Conservation (phyloP, 2,329 filamentous ascomycete genomes). For the Aureobasidium musti region DNA sequence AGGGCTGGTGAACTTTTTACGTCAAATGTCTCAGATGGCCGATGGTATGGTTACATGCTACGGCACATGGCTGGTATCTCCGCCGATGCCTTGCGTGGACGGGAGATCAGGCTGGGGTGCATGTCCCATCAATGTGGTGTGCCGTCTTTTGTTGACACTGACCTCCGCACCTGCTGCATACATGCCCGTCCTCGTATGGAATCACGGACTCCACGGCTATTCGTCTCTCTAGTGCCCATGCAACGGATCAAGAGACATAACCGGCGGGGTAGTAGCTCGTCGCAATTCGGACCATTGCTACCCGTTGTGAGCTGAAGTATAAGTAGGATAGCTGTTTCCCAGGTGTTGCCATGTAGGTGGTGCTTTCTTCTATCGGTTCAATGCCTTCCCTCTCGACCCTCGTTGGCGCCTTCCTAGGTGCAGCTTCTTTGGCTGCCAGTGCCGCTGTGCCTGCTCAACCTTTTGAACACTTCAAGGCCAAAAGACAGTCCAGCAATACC, state of each 20-base stretch:
- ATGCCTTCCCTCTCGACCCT: constrained; percentile 14
- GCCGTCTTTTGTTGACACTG: background rate
- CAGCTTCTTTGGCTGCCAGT: constrained; percentile 17
- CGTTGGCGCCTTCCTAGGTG: constrained; percentile 11
- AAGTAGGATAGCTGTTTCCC: background rate
- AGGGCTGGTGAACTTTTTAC: background rate
- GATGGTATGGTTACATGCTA: background rate
- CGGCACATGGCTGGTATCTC: background rate
- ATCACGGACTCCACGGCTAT: background rate
- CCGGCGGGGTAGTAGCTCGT: constrained; percentile 17
- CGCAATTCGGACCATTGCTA: background rate
- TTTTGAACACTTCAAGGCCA: constrained; percentile 26
- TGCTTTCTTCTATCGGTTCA: background rate
- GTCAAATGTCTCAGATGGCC: constrained; percentile 16
- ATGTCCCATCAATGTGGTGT: background rate
- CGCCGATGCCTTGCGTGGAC: background rate
- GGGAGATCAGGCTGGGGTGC: background rate
- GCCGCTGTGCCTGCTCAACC: constrained; percentile 16
- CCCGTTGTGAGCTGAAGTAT: background rate
- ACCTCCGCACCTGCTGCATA: background rate
- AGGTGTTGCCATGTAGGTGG: background rate
- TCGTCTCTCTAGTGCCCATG: background rate
- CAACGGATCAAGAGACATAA: constrained; percentile 4
- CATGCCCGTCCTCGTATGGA: background rate
- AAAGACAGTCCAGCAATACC: constrained; percentile 18